Conservation (phyloP, 306 rosid genomes). For the Vigna hirtella region DNA sequence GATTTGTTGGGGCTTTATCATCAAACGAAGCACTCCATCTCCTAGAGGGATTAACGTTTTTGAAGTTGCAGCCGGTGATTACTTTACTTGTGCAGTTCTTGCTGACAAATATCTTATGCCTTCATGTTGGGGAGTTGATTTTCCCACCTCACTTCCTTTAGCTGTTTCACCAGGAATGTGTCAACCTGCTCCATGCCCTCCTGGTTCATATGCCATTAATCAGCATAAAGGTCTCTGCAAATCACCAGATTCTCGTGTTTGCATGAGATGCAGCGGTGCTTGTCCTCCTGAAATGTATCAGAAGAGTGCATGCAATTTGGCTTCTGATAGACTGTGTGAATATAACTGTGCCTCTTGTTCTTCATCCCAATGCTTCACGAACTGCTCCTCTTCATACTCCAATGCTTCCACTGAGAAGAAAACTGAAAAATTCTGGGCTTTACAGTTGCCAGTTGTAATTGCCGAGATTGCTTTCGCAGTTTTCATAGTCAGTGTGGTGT, state of each 20-base stretch:
- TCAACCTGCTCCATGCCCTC: slow-evolving; percentile 70
- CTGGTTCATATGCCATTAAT: slow-evolving; percentile 69
- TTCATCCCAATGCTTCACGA: slow-evolving; percentile 63
- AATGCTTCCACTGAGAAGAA: slow-evolving; percentile 49
- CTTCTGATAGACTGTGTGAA: slow-evolving; percentile 71
- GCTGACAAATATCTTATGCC: slow-evolving; percentile 79
- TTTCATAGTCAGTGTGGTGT: slow-evolving; percentile 68
- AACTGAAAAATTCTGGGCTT: slow-evolving; percentile 68
- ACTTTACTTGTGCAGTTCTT: slow-evolving; percentile 86
- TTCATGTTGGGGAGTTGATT: slow-evolving; percentile 91
- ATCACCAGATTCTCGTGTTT: slow-evolving; percentile 57
- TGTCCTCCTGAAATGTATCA: slow-evolving; percentile 82
- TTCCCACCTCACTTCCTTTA: slow-evolving; percentile 80
- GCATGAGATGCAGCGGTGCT: slow-evolving; percentile 73
- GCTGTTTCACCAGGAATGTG: slow-evolving; percentile 80
- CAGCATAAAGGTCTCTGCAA: slow-evolving; percentile 62
- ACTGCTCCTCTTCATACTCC: slow-evolving; percentile 63
- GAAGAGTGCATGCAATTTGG: slow-evolving; percentile 58
- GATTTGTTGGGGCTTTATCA: slow-evolving; percentile 83
- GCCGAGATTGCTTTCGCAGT: slow-evolving; percentile 79
- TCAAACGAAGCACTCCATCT: slow-evolving; percentile 69
- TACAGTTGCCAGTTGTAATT: slow-evolving; percentile 69
- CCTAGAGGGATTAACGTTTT: slow-evolving; percentile 68
- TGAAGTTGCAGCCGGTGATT: slow-evolving; percentile 86
- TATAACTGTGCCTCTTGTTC: slow-evolving; percentile 82